Evolutionary conservation across 2,329 filamentous ascomycete species (phyloP), one percentile per base, ranked within the genome.

Genomic region (Scedosporium dehoogii): DNA sequence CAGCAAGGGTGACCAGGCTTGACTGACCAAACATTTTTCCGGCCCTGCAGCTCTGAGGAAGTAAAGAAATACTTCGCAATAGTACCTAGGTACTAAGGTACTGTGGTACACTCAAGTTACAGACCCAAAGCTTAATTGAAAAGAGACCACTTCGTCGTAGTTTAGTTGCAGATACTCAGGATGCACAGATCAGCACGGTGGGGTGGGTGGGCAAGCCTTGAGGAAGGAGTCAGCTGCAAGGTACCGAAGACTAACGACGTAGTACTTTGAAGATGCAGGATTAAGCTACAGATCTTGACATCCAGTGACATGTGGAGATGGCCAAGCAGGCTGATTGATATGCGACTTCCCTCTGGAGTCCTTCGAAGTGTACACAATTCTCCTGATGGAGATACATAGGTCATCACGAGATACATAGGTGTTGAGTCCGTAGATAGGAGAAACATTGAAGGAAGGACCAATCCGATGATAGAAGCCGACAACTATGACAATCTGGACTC

Each of bases 1-100:
- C 68, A 62, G 59, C 67, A 44, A 33, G 59, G 46, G 63, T 56
- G 63, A 59, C 60, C 23, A 58, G 33, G 51, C 33, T 38, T 38
- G 33, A 38, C 33, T 4, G 33, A 12, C 10, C 33, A 55, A 48
- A 33, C 42, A 12, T 14, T 44, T 33, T 38, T 38, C 33, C 33
- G 9, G 14, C 33, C 4, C 33, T 38, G 2, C 9, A 38, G 29
- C 4, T 29, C 4, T 29, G 29, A 29, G 6, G 4, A 29, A 7
- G 33, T 12, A 12, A 38, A 38, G 7, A 38, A 38, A 38, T 29
- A 29, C 25, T 27, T 27, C 25, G 25, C 5, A 29, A 29, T 38
- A 12, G 33, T 38, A 38, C 33, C 33, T 14, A 38, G 33, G 33
- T 38, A 38, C 33, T 12, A 14, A 12, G 10, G 33, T 38, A 38